Evolutionary conservation across 148 eudicot genomes (phyloP), one percentile per base, ranked within the genome.

Genomic region (Fagopyrum homotropicum): DNA sequence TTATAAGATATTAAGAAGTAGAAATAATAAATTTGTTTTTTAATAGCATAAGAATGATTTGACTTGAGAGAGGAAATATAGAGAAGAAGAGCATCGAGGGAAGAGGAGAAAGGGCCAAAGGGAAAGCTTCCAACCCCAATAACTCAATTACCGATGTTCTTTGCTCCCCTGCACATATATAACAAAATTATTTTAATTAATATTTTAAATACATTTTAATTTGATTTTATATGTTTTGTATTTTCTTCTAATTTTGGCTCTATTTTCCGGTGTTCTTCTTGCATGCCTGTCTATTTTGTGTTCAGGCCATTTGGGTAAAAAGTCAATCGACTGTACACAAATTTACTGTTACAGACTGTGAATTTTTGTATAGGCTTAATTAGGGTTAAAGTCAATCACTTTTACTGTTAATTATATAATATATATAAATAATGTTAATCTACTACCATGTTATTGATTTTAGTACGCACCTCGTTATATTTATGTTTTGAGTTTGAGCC

Each of bases 211-310:
- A 35, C 15, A 14, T 10, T 14, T 43, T 66, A 35, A 66, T 35
- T 6, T 40, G 19, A 6, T 66, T 46, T 40, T 8, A 43, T 5
- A 17, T 19, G 12, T 35, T 40, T 22, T 61, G 44, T 61, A 61
- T 11, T 61, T 61, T 61, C 40, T 61, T 26, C 40, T 61, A 29
- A 29, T 26, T 61, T 61, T 29, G 44, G 43, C 59, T 61, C 4
- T 14, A 26, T 29, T 61, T 61, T 5, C 12, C 35, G 5, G 43
- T 61, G 68, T 26, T 19, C 40, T 61, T 61, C 68, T 61, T 26
- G 16, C 68, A 61, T 61, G 68, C 40, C 68, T 61, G 68, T 61
- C 68, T 61, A 26, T 61, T 61, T 61, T 15, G 68, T 61, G 68
- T 61, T 29, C 68, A 61, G 40, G 10, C 68, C 68, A 6, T 61